A percentile compares a stretch with the other conserved stretches of the same genome.
These are phyloP conservation scores for Syncephalastrum monosporum DNA, from an alignment of 371 early-diverging fungal species.

Conservation along the genomic window DNA sequence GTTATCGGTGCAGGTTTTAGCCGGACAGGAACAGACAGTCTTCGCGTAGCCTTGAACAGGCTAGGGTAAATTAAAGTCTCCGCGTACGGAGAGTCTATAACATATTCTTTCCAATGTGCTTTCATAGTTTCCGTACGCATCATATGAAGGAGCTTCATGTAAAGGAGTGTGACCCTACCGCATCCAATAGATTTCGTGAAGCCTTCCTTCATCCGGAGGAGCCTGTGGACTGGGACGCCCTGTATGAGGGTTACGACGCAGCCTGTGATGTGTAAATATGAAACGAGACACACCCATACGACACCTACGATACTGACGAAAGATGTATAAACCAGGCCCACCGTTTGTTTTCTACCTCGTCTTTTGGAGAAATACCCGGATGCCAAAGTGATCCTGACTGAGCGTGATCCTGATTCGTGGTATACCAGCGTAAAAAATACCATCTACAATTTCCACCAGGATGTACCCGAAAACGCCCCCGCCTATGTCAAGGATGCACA, in stretches of 20 bases:
- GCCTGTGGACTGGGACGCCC: slow-evolving; percentile 31
- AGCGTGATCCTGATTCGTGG: slow-evolving; percentile 28
- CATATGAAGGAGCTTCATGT: no score
- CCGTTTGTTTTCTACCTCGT: slow-evolving; percentile 17
- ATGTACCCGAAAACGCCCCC: not conserved
- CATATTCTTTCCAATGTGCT: no score
- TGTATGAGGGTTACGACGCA: slow-evolving; percentile 27
- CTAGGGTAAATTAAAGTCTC: no score
- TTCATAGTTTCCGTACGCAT: no score
- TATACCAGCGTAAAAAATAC: slow-evolving; percentile 17
- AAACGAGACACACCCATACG: no score
- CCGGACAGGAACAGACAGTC: no score
- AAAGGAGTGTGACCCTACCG: no score
- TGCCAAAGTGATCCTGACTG: slow-evolving; percentile 33
- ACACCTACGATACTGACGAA: no score
- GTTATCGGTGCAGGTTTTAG: no score
- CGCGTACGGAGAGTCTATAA: no score
- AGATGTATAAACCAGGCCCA: slow-evolving; percentile 7
- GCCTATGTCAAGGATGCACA: not conserved
- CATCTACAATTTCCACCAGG: slow-evolving; percentile 12
- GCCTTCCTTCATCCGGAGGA: slow-evolving; percentile 20
- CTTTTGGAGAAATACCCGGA: slow-evolving; percentile 23
- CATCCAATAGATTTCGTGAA: slow-evolving; percentile 4
- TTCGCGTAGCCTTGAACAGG: no score
- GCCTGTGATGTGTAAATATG: slow-evolving; percentile 14